These are phyloP conservation scores for Dictyostelium brefeldianum DNA, from an alignment of 78 protist species.

Conservation along the genomic window DNA sequence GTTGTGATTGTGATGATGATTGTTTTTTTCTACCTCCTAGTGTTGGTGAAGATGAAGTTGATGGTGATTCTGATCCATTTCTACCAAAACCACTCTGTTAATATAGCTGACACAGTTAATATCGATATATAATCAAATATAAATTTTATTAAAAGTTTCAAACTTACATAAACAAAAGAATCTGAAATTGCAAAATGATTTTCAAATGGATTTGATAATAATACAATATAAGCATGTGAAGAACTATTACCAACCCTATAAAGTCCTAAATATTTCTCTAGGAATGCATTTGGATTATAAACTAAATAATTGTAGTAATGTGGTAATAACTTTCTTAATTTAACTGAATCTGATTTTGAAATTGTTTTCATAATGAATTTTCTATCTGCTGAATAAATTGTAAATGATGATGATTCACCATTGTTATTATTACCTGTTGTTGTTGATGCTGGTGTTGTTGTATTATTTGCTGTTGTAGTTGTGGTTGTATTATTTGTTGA, in stretches of 20 bases:
- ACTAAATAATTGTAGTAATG: constrained; percentile 65
- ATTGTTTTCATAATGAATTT: constrained; percentile 64
- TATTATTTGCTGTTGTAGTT: background rate
- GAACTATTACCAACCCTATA: constrained; percentile 60
- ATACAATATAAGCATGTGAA: constrained; percentile 61
- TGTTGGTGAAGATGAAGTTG: constrained; percentile 16
- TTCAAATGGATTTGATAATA: constrained; percentile 44
- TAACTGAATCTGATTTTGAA: constrained; percentile 55
- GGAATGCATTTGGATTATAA: constrained; percentile 46
- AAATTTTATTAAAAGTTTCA: background rate
- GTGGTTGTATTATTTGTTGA: background rate
- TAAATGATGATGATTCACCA: constrained; percentile 1
- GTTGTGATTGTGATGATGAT: background rate
- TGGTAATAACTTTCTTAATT: constrained; percentile 63
- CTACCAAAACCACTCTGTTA: background rate
- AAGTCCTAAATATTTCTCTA: constrained; percentile 59
- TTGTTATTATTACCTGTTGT: background rate
- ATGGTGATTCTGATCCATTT: background rate
- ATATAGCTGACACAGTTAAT: background rate
- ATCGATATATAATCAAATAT: background rate
- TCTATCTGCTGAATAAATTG: constrained; percentile 57
- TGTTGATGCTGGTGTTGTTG: background rate
- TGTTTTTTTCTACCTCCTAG: background rate
- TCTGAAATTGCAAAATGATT: constrained; percentile 1
- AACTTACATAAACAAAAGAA: constrained; percentile 19